phyloP scores from a whole-genome alignment of 2,329 filamentous ascomycete species.

The Cadophora gregata region DNA sequence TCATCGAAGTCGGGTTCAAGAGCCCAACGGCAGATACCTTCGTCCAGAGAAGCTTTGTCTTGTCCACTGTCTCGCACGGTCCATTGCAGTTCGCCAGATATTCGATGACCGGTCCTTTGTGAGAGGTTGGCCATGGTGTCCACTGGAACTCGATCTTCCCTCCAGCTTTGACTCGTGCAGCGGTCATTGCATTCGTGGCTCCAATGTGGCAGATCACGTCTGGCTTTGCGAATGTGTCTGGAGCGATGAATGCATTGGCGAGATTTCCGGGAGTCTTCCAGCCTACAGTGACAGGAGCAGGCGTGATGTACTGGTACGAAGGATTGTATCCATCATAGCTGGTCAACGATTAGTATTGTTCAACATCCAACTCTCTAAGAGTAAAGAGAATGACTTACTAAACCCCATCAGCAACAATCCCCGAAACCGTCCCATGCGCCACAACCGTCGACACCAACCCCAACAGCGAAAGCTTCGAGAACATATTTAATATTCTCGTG shows the following conservation, averaged over 20 bases:
- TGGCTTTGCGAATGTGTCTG: conserved; percentile 51
- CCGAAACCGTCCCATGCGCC: conserved; percentile 40
- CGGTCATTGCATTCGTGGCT: conserved; percentile 56
- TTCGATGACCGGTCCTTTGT: conserved; percentile 52
- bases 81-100: conserved; percentile 46
- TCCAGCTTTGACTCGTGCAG: conserved; percentile 66
- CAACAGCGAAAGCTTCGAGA: conserved; percentile 29
- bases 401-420: conserved; percentile 41
- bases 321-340: conserved; percentile 47
- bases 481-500: conserved; percentile 24
- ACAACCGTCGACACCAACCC: conserved; percentile 33
- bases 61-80: conserved; percentile 49
- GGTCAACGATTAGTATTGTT: conserved; percentile 9
- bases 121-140: conserved; percentile 67
- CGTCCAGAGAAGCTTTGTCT: conserved; percentile 49
- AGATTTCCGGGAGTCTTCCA: conserved; percentile 56
- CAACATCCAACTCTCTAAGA: background rate
- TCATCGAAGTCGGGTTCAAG: conserved; percentile 38
- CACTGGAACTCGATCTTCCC: conserved; percentile 63
- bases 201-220: conserved; percentile 68
- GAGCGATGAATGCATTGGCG: conserved; percentile 60
- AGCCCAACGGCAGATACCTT: conserved; percentile 51
- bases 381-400: conserved; percentile 32
- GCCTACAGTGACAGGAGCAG: conserved; percentile 54
- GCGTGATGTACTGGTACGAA: conserved; percentile 41